These are phyloP conservation scores for Crassisporium funariophilum DNA, from an alignment of 768 basidiomycete species.

Conservation along the genomic window DNA sequence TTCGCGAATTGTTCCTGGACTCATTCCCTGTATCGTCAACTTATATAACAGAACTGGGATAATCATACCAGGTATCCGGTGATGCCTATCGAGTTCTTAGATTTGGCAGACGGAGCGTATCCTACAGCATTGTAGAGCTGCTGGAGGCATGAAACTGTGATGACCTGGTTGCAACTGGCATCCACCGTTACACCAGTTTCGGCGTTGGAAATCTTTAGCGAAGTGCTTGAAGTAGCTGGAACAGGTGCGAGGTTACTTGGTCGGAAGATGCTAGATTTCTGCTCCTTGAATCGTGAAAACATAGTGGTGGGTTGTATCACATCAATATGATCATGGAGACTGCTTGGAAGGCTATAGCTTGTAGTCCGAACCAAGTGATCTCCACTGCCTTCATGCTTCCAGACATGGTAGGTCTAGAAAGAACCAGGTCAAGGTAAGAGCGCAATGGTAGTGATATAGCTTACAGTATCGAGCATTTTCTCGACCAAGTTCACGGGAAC, in stretches of 20 bases:
- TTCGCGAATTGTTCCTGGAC: slow-evolving; percentile 48
- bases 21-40: slow-evolving; percentile 45
- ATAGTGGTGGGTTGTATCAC: slow-evolving; percentile 71
- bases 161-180: slow-evolving; percentile 47
- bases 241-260: slow-evolving; percentile 13
- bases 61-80: slow-evolving; percentile 46
- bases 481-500: slow-evolving; percentile 61
- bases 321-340: slow-evolving; percentile 61
- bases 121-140: slow-evolving; percentile 56
- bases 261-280: slow-evolving; percentile 42
- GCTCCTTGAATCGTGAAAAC: slow-evolving; percentile 54
- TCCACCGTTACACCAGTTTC: slow-evolving; percentile 43
- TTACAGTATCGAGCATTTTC: slow-evolving; percentile 63
- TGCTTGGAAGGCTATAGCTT: slow-evolving; percentile 60
- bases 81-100: slow-evolving; percentile 52
- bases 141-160: slow-evolving; percentile 55
- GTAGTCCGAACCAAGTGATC: slow-evolving; percentile 62
- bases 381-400: slow-evolving; percentile 47
- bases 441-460: neutral
- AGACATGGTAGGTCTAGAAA: slow-evolving; percentile 56
- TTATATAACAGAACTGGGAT: slow-evolving; percentile 44
- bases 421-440: neutral
- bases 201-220: slow-evolving; percentile 18
- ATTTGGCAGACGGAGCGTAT: slow-evolving; percentile 41
- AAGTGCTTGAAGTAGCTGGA: slow-evolving; percentile 19